Evolutionary conservation across 1,284 basidiomycete genomes (phyloP), one percentile per base, ranked within the genome.

Genomic region (Puccinia coronata): DNA sequence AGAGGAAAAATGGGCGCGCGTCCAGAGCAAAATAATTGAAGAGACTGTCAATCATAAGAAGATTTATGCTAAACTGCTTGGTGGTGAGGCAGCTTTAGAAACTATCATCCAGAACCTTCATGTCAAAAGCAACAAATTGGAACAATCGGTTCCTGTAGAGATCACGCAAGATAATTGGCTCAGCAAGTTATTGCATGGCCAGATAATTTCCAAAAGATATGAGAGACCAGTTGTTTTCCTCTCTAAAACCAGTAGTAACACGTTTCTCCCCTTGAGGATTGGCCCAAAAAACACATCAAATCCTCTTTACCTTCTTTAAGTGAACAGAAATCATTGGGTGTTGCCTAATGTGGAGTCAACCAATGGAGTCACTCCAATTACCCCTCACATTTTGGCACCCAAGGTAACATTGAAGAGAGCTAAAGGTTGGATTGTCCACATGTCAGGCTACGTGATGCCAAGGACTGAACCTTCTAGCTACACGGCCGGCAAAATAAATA

Each of bases 191-290:
- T 31, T 12, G 9, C 59, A 63, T 36, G 59, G 59, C 11, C 59
- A 63, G 34, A 36, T 63, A 6, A 18, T 63, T 18, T 18, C 59
- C 18, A 63, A 63, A n/a, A n/a, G n/a, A n/a, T n/a, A n/a, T n/a
- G n/a, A n/a, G n/a, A n/a, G n/a, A n/a, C n/a, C n/a, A n/a, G n/a
- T 63, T 31, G 28, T 63, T 9, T 63, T 63, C 23, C 59, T 63
- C 20, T 63, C 59, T 36, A 11, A 6, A 6, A 28, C 20, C 23
- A 4, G 3, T 11, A 20, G 23, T 39, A 39, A 23, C 20, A 9
- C 31, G 12, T 65, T 9, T 39, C 61, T 63, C 20, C 61, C 61
- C n/a, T 11, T 39, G 36, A 23, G 41, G 61, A 2, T 4, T 23
- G 2, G 61, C 8, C 28, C 31, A 31, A 4, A 63, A 14, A 39